Evolutionary conservation across 495 filamentous ascomycete genomes (phyloP).

Genomic region (Penicillium canescens): DNA sequence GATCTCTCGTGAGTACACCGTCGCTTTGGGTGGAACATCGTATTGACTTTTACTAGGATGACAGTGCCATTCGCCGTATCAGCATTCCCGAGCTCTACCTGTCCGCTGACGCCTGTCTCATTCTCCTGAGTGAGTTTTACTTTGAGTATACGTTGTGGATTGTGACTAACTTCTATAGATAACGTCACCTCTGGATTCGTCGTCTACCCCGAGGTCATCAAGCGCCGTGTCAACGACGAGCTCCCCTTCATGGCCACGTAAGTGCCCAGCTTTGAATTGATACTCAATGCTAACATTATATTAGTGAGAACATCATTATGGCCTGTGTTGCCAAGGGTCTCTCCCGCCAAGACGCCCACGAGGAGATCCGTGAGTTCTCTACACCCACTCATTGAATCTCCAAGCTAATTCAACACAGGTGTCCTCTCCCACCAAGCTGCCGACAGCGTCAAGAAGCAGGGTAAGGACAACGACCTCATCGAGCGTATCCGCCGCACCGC

Average conservation of each 20-base stretch:
- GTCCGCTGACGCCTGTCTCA: constrained; percentile 76
- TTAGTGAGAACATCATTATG: constrained; percentile 75
- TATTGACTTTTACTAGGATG: constrained; percentile 37
- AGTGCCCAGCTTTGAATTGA: constrained; percentile 15
- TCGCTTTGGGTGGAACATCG: constrained; percentile 4
- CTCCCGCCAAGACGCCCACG: constrained; percentile 88
- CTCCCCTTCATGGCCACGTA: constrained; percentile 88
- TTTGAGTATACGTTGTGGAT: neutral
- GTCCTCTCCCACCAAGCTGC: constrained; percentile 86
- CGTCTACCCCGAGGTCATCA: constrained; percentile 81
- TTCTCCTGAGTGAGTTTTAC: constrained; percentile 57
- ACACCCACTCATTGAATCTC: neutral
- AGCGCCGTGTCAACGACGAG: constrained; percentile 67
- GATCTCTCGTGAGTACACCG: constrained; percentile 47
- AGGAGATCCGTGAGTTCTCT: constrained; percentile 62
- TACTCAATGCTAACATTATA: constrained; percentile 17
- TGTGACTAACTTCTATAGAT: constrained; percentile 39
- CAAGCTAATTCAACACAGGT: constrained; percentile 35
- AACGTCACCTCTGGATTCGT: constrained; percentile 83
- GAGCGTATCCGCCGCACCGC: constrained; percentile 70
- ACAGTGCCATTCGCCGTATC: constrained; percentile 65
- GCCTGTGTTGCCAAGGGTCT: constrained; percentile 71
- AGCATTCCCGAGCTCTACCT: constrained; percentile 82
- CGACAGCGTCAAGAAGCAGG: constrained; percentile 76
- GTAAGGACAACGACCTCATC: constrained; percentile 80